Evolutionary conservation across 2,329 filamentous ascomycete species (phyloP).

Genomic region (Ophiocordyceps robertsii): DNA sequence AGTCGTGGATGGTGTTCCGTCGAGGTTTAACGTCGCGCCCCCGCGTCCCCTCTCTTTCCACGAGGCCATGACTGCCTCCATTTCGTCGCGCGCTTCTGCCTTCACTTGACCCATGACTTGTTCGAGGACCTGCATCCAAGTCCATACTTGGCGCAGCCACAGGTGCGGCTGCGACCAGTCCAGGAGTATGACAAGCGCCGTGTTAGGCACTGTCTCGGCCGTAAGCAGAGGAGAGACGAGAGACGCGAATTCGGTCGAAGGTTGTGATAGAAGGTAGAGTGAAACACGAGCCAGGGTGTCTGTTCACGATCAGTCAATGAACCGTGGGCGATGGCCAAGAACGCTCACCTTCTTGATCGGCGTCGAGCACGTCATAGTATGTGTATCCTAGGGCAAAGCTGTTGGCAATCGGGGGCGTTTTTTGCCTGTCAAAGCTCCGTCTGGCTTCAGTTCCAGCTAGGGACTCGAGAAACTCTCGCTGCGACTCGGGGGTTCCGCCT

Average conservation of each 20-base stretch:
- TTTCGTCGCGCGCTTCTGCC: slow-evolving; percentile 62
- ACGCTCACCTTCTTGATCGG: slow-evolving; percentile 74
- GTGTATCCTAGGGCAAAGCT: slow-evolving; percentile 89
- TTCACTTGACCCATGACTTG: slow-evolving; percentile 63
- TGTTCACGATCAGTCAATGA: slow-evolving; percentile 21
- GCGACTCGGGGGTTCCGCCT: slow-evolving; percentile 73
- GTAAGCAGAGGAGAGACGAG: slow-evolving; percentile 77
- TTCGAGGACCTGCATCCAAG: slow-evolving; percentile 77
- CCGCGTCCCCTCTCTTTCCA: slow-evolving; percentile 67
- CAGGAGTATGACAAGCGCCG: slow-evolving; percentile 77
- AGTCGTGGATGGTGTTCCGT: slow-evolving; percentile 45
- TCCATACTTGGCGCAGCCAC: slow-evolving; percentile 79
- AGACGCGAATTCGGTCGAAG: slow-evolving; percentile 68
- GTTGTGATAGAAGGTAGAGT: slow-evolving; percentile 75
- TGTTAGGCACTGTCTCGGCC: slow-evolving; percentile 71
- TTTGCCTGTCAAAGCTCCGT: slow-evolving; percentile 41
- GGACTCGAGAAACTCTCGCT: slow-evolving; percentile 69
- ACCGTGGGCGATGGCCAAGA: neutral
- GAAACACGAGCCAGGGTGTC: slow-evolving; percentile 85
- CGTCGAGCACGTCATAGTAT: slow-evolving; percentile 87
- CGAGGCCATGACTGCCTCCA: slow-evolving; percentile 73
- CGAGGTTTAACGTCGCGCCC: slow-evolving; percentile 46
- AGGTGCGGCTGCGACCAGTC: slow-evolving; percentile 92
- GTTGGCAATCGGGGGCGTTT: slow-evolving; percentile 71
- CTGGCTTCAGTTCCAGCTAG: slow-evolving; percentile 40